A percentile compares a stretch with the other conserved stretches of the same genome.
Conservation (phyloP, 352 stramenopile species). For the Pythium diclinum region DNA sequence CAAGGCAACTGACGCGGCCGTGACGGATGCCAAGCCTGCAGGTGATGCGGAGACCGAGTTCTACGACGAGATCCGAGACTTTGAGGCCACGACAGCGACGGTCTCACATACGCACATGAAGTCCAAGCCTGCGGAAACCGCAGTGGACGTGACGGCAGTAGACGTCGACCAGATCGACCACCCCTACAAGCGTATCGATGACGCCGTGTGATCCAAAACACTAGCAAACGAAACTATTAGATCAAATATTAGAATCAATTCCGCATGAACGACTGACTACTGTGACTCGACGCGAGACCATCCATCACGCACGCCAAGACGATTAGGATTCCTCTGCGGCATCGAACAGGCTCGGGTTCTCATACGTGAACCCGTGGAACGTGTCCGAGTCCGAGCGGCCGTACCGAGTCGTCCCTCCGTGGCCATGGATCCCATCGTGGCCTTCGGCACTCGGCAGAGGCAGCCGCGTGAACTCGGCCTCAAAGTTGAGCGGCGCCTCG, state of each 20-base stretch:
- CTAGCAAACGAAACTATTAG: neutral
- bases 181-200: constrained; percentile 9
- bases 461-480: constrained; percentile 82
- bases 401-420: constrained; percentile 19
- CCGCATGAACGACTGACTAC: too few species aligned
- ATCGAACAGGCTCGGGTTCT: constrained; percentile 67
- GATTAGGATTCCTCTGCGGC: neutral
- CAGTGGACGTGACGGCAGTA: neutral
- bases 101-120: neutral
- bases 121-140: constrained; percentile 1
- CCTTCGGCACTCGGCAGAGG: constrained; percentile 71
- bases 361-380: constrained; percentile 81
- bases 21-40: neutral
- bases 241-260: neutral
- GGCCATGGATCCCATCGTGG: constrained; percentile 6
- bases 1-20: neutral
- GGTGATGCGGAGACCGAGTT: neutral
- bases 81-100: constrained; percentile 9
- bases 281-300: neutral
- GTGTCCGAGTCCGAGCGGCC: constrained; percentile 61
- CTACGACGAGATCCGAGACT: constrained; percentile 20
- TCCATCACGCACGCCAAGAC: neutral
- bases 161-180: neutral
- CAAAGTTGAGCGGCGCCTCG: constrained; percentile 81
- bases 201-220: constrained; percentile 2